These are phyloP conservation scores for Candida hispaniensis DNA, from an alignment of 805 yeast genomes.

Conservation along the genomic window DNA sequence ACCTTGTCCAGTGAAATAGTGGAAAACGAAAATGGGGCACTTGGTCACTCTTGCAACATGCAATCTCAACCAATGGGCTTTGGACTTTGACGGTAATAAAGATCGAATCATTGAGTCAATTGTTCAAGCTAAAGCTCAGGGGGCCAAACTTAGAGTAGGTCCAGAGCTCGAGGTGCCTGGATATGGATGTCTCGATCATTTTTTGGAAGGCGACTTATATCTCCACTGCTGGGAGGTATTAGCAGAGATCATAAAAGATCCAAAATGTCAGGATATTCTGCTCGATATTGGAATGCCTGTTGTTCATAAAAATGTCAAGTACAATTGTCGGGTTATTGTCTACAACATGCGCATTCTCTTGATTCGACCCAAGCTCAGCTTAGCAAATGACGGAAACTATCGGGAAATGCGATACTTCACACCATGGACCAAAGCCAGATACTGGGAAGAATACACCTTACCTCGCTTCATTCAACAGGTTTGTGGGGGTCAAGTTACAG, in stretches of 20 bases:
- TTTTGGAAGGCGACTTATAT: conserved; percentile 77
- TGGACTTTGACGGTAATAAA: conserved; percentile 94
- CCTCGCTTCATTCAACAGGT: conserved; percentile 59
- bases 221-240: conserved; percentile 94
- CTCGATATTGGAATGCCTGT: conserved; percentile 95
- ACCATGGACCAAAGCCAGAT: conserved; percentile 78
- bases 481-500: conserved; percentile 28
- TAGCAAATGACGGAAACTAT: conserved; percentile 97
- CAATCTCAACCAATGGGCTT: conserved; percentile 96
- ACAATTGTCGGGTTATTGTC: conserved; percentile 82
- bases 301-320: conserved; percentile 73
- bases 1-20: no score
- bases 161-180: conserved; percentile 95
- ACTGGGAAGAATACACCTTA: conserved; percentile 59
- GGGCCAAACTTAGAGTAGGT: conserved; percentile 83
- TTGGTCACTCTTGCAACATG: conserved; percentile 86
- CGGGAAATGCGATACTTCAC: conserved; percentile 96
- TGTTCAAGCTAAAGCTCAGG: conserved; percentile 55
- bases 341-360: conserved; percentile 67
- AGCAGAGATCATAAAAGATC: conserved; percentile 56
- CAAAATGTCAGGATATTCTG: conserved; percentile 64
- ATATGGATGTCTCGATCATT: conserved; percentile 67
- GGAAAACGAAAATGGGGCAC: conserved; percentile 79
- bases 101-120: conserved; percentile 83
- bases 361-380: conserved; percentile 84